Evolutionary conservation across 495 filamentous ascomycete species (phyloP).

Genomic region (Hyaloscypha finlandica): DNA sequence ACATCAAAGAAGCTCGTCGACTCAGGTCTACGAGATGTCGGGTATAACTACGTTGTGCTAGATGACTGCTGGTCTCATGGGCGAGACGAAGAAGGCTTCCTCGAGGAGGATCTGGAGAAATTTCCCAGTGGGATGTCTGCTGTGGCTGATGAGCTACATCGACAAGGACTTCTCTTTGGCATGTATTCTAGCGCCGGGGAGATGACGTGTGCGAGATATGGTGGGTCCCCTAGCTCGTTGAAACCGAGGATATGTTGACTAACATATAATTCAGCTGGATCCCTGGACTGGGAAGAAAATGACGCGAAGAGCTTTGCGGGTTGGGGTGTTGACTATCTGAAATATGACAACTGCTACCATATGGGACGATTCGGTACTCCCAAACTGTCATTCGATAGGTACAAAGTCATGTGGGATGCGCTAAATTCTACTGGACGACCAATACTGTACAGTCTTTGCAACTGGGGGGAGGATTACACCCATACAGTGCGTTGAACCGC

Average conservation of each 20-base stretch:
- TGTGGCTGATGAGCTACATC: conserved; percentile 34
- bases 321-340: conserved; percentile 49
- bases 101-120: conserved; percentile 30
- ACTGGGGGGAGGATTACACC: conserved; percentile 45
- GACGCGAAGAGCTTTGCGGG: conserved; percentile 46
- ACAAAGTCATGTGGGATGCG: conserved; percentile 36
- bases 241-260: too few relatives aligned
- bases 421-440: conserved; percentile 27
- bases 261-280: conserved; percentile 29
- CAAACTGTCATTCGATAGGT: conserved; percentile 43
- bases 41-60: conserved; percentile 58
- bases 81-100: conserved; percentile 29
- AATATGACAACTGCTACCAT: conserved; percentile 56
- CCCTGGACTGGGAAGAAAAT: conserved; percentile 43
- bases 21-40: conserved; percentile 51
- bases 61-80: conserved; percentile 59
- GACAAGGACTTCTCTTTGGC: conserved; percentile 37
- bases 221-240: neutral
- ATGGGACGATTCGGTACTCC: conserved; percentile 47
- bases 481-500: conserved; percentile 14
- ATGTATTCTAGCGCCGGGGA: conserved; percentile 39
- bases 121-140: conserved; percentile 36
- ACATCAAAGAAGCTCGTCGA: conserved; percentile 50
- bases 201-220: conserved; percentile 38
- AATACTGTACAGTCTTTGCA: conserved; percentile 33